Conservation (phyloP, 148 eudicot genomes). For the Nyssa sinensis region DNA sequence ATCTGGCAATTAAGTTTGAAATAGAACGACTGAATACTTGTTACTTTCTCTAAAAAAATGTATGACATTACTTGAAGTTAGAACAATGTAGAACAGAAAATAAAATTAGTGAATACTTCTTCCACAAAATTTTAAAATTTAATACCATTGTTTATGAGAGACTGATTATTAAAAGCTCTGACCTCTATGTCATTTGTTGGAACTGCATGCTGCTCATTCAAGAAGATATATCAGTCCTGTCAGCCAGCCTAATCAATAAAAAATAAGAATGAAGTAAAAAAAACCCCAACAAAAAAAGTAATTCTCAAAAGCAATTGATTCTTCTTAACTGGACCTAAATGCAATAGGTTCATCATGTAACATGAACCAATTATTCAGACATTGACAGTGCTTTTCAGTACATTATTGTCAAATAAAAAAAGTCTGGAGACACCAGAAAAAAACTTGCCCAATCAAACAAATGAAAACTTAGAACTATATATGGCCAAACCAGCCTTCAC, state of each 20-base stretch:
- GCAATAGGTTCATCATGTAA: not conserved
- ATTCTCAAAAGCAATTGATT: not conserved
- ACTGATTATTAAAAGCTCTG: constrained; percentile 25
- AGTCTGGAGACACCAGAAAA: not conserved
- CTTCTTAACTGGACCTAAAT: not conserved
- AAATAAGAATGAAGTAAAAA: constrained; percentile 29
- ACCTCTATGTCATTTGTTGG: constrained; percentile 58
- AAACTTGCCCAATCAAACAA: not conserved
- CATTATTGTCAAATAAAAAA: not conserved
- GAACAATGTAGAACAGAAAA: not conserved
- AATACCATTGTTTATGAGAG: not conserved
- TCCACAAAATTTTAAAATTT: not conserved
- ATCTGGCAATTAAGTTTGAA: not conserved
- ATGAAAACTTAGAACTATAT: not conserved
- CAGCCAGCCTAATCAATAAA: constrained; percentile 64
- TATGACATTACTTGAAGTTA: not conserved
- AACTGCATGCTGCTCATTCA: constrained; percentile 63
- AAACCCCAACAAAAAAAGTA: constrained; percentile 6
- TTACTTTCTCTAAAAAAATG: not conserved
- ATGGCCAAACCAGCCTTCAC: no score
- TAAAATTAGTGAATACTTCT: not conserved
- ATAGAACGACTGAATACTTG: not conserved
- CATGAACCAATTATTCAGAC: not conserved
- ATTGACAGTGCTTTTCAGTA: not conserved
- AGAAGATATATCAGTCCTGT: constrained; percentile 70